Conservation (phyloP, 2,329 filamentous ascomycete genomes). For the Aspergillus floridensis region DNA sequence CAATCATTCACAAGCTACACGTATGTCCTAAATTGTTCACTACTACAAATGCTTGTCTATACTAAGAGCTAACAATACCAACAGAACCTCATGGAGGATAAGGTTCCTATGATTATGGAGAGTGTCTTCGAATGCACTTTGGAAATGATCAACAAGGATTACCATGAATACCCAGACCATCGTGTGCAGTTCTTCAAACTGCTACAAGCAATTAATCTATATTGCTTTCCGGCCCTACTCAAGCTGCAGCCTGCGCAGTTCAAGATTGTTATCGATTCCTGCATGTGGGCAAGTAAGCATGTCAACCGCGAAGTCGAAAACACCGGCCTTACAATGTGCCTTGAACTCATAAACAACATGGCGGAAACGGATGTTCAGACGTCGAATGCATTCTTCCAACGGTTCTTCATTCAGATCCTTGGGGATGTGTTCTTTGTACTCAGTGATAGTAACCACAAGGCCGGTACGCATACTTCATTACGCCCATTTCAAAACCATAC, state of each 20-base stretch:
- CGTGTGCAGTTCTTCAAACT: conserved; percentile 99
- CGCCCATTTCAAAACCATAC: background rate
- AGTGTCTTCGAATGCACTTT: conserved; percentile 97
- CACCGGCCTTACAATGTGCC: conserved; percentile 95
- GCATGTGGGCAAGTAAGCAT: conserved; percentile 99
- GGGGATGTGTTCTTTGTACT: conserved; percentile 98
- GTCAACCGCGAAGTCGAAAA: conserved; percentile 98
- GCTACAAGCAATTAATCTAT: conserved; percentile 89
- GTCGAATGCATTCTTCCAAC: conserved; percentile 94
- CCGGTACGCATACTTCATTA: conserved; percentile 49
- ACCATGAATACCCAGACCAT: conserved; percentile 97
- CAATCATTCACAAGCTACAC: conserved; percentile 92
- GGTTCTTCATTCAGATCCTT: conserved; percentile 91
- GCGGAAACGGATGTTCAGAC: conserved; percentile 84
- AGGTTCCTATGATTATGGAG: conserved; percentile 96
- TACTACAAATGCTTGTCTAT: background rate
- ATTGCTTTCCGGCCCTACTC: conserved; percentile 92
- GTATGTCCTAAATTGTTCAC: conserved; percentile 57
- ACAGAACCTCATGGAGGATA: conserved; percentile 93
- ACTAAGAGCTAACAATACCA: background rate
- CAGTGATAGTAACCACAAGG: conserved; percentile 97
- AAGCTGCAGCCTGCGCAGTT: conserved; percentile 95
- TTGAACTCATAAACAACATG: conserved; percentile 96
- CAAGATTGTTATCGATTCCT: conserved; percentile 99
- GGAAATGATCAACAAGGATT: conserved; percentile 99